phyloP scores from a whole-genome alignment of 129 eudicot genomes.

The Dittrichia graveolens region DNA sequence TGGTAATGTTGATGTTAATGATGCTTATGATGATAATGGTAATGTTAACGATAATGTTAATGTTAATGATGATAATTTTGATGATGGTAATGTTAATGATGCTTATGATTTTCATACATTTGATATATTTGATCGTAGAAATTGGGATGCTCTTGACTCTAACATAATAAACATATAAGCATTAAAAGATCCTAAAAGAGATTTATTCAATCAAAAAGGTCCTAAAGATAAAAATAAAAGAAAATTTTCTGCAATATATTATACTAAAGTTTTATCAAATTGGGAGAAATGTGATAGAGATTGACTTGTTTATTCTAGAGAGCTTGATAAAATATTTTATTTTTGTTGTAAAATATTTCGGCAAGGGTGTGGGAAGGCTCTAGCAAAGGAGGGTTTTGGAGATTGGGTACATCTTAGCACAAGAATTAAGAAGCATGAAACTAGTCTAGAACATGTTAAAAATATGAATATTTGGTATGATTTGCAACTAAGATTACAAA shows the following conservation, averaged over 20 bases:
- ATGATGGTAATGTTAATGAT: background rate
- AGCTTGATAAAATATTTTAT: background rate
- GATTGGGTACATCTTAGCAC: conserved; percentile 4
- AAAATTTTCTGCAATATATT: background rate
- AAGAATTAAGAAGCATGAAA: conserved; percentile 15
- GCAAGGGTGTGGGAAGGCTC: background rate
- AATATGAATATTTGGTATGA: conserved; percentile 27
- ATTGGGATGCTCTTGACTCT: background rate
- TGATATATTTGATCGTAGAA: background rate
- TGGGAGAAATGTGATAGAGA: background rate
- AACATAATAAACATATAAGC: background rate
- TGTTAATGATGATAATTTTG: background rate
- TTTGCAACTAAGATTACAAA: conserved; percentile 10
- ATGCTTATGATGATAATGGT: background rate
- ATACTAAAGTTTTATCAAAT: background rate
- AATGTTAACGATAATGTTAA: background rate
- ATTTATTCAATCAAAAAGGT: background rate
- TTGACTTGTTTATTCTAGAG: background rate
- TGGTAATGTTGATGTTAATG: background rate
- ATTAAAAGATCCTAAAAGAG: background rate
- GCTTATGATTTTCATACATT: background rate
- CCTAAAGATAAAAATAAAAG: background rate
- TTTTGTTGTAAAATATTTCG: background rate
- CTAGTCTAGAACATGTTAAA: conserved; percentile 8
- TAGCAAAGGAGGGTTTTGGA: background rate